Evolutionary conservation across 345 rosid genomes (phyloP).

Genomic region (Eucalyptus caleyi): DNA sequence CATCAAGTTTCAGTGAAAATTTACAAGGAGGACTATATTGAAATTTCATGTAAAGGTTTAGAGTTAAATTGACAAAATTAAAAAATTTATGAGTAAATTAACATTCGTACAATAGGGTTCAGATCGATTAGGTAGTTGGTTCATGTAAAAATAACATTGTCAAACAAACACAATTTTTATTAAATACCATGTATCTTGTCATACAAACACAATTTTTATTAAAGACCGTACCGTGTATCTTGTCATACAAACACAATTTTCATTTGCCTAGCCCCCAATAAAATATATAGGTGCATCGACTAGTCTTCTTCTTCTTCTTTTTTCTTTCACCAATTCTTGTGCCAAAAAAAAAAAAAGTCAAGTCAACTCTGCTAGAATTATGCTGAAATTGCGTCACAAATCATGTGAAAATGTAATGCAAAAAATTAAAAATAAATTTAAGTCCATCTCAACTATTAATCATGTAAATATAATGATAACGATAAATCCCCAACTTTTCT

Average conservation of each 20-base stretch:
- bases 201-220: no score
- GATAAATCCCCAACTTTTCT: no score
- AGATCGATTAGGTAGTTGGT: not conserved
- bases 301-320: no score
- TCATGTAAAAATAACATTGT: not conserved
- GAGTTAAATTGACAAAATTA: not conserved
- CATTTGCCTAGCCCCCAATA: not conserved
- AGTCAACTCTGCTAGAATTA: not conserved
- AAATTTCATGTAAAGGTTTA: not conserved
- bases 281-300: not conserved
- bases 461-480: not conserved
- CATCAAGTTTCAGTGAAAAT: not conserved
- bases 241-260: not conserved
- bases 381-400: not conserved
- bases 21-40: rapidly evolving
- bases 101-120: not conserved
- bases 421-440: not conserved
- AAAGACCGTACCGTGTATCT: no score
- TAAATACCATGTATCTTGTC: not conserved
- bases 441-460: not conserved
- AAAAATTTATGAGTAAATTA: not conserved
- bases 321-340: not conserved
- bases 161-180: not conserved
- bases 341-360: not conserved
- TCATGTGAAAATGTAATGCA: not conserved